Conservation (phyloP, 2,329 filamentous ascomycete species). For the Corynespora cassiicola region DNA sequence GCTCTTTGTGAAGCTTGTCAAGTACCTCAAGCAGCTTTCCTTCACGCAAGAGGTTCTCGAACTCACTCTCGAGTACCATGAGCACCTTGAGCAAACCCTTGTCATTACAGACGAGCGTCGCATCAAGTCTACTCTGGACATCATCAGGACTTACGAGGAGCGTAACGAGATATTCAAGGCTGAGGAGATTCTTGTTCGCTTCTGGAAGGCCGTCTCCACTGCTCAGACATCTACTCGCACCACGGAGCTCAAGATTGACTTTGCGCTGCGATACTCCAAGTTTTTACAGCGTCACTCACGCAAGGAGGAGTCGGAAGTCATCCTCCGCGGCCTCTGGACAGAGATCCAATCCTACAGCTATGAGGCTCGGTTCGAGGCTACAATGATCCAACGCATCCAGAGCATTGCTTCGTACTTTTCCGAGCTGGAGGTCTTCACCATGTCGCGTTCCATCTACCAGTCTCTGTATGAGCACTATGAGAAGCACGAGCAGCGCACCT, state of each 20-base stretch:
- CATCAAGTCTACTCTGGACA: constrained; percentile 19
- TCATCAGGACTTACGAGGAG: constrained; percentile 28
- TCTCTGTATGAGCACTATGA: constrained; percentile 32
- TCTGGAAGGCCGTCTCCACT: constrained; percentile 23
- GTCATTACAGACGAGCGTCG: constrained; percentile 25
- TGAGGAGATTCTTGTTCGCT: constrained; percentile 29
- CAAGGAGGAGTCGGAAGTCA: constrained; percentile 28
- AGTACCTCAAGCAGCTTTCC: constrained; percentile 24
- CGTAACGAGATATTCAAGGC: constrained; percentile 28
- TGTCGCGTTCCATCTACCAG: constrained; percentile 28
- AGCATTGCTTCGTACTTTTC: constrained; percentile 26
- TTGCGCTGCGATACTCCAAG: constrained; percentile 27
- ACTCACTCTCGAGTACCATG: constrained; percentile 23
- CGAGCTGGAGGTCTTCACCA: constrained; percentile 21
- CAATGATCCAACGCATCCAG: constrained; percentile 25
- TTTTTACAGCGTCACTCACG: constrained; percentile 25
- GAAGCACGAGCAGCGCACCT: constrained; percentile 28
- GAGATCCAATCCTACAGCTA: constrained; percentile 29
- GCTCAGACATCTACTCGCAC: constrained; percentile 18
- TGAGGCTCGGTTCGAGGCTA: constrained; percentile 23
- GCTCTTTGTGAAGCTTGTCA: constrained; percentile 21
- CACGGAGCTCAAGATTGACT: constrained; percentile 24
- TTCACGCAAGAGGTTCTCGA: constrained; percentile 23
- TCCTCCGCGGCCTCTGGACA: constrained; percentile 26
- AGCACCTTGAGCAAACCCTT: constrained; percentile 19